These are phyloP conservation scores for Platismatia glauca DNA, from an alignment of 495 filamentous ascomycete genomes.

Conservation along the genomic window DNA sequence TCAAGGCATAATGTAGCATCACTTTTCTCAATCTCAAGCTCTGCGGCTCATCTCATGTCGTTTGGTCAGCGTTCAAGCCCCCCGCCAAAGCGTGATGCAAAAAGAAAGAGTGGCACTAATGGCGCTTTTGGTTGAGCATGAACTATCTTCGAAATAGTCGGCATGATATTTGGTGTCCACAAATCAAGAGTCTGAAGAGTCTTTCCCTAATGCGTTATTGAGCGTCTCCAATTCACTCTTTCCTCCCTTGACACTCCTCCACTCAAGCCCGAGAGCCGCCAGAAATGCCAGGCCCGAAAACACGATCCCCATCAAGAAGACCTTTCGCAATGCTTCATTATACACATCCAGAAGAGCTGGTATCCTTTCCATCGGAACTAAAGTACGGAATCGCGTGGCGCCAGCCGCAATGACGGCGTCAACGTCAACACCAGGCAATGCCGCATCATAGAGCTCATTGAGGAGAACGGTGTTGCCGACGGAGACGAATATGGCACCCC, in stretches of 20 bases:
- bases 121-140: too few relatives aligned
- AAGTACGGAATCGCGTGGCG: slow-evolving; percentile 29
- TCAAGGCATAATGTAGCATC: too few relatives aligned
- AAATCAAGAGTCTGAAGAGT: too few relatives aligned
- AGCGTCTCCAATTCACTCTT: neutral
- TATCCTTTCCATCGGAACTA: slow-evolving; percentile 25
- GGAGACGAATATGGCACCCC: slow-evolving; percentile 27
- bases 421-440: slow-evolving; percentile 26
- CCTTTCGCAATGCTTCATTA: slow-evolving; percentile 44
- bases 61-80: too few relatives aligned
- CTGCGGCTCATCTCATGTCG: too few relatives aligned
- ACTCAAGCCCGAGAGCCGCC: slow-evolving; percentile 46
- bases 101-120: too few relatives aligned
- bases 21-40: too few relatives aligned
- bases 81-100: too few relatives aligned
- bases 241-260: slow-evolving; percentile 27
- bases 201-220: too few relatives aligned
- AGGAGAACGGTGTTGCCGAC: slow-evolving; percentile 29
- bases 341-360: slow-evolving; percentile 26
- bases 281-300: slow-evolving; percentile 40
- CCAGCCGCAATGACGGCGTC: slow-evolving; percentile 28
- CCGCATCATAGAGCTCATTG: slow-evolving; percentile 23
- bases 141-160: too few relatives aligned
- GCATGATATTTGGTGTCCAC: too few relatives aligned
- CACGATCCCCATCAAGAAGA: slow-evolving; percentile 44